Evolutionary conservation across 1,284 basidiomycete species (phyloP).

Genomic region (Exobasidium cylindrosporum): DNA sequence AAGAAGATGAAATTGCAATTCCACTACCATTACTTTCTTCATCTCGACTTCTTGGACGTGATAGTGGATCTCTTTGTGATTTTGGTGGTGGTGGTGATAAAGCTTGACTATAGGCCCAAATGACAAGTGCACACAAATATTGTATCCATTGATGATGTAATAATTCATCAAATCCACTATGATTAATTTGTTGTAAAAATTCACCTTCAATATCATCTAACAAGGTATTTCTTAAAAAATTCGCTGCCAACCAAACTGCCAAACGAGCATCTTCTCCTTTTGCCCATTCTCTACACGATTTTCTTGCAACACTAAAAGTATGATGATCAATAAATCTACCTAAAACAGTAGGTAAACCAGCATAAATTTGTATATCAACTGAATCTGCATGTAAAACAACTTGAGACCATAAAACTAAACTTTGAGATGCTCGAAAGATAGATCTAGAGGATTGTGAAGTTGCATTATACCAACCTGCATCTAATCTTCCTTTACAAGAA

Average conservation of each 20-base stretch:
- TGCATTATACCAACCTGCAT: neutral
- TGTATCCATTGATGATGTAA: slow-evolving; percentile 39
- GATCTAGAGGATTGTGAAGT: slow-evolving; percentile 13
- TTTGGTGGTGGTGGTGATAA: slow-evolving; percentile 20
- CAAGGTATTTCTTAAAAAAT: slow-evolving; percentile 20
- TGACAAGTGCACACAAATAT: slow-evolving; percentile 35
- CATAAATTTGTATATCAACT: slow-evolving; percentile 40
- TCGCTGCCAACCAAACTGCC: slow-evolving; percentile 36
- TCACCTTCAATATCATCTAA: slow-evolving; percentile 20
- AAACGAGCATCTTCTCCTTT: slow-evolving; percentile 28
- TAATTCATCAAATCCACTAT: slow-evolving; percentile 29
- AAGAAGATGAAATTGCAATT: neutral
- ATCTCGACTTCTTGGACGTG: slow-evolving; percentile 14
- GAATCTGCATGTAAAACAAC: slow-evolving; percentile 36
- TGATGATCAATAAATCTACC: slow-evolving; percentile 40
- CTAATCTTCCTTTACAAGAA: slow-evolving; percentile 1
- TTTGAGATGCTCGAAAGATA: slow-evolving; percentile 32
- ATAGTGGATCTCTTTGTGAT: slow-evolving; percentile 10
- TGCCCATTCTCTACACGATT: slow-evolving; percentile 36
- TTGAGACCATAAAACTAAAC: slow-evolving; percentile 34
- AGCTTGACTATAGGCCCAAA: slow-evolving; percentile 40
- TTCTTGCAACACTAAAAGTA: slow-evolving; percentile 32
- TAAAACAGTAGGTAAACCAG: slow-evolving; percentile 35
- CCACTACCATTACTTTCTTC: slow-evolving; percentile 15
- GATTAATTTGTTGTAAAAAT: neutral